Conservation (phyloP, 805 yeast species). For the Ogataea pini region DNA sequence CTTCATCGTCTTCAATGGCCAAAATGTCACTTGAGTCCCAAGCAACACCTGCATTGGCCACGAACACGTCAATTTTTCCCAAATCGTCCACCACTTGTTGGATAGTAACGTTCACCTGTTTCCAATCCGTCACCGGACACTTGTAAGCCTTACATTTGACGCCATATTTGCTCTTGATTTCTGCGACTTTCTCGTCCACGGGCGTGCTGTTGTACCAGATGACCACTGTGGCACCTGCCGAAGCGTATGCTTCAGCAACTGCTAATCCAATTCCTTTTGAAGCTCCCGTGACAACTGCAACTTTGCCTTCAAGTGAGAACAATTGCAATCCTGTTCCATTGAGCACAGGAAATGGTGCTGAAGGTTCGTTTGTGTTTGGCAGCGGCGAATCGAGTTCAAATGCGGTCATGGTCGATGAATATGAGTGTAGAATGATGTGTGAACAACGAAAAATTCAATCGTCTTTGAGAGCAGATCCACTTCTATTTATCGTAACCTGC, state of each 20-base stretch:
- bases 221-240: constrained; percentile 85
- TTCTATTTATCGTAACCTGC: neutral
- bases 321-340: constrained; percentile 58
- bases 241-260: constrained; percentile 79
- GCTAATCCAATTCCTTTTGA: constrained; percentile 84
- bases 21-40: constrained; percentile 69
- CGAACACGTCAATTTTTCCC: constrained; percentile 78
- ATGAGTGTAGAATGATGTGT: neutral
- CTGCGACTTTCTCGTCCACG: constrained; percentile 62
- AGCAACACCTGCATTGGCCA: constrained; percentile 88
- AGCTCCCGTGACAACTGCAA: constrained; percentile 82
- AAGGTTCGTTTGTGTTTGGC: constrained; percentile 40
- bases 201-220: constrained; percentile 65
- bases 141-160: constrained; percentile 65
- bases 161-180: constrained; percentile 55
- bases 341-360: constrained; percentile 53
- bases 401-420: constrained; percentile 4
- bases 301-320: constrained; percentile 79
- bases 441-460: no score
- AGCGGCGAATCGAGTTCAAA: constrained; percentile 6
- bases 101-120: constrained; percentile 50
- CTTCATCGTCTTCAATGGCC: constrained; percentile 39
- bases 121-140: constrained; percentile 53
- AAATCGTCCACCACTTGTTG: constrained; percentile 61
- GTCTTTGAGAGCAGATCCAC: neutral